Base-by-base conservation (phyloP, 495 filamentous ascomycete genomes). In the Pyronema omphalodes region DNA sequence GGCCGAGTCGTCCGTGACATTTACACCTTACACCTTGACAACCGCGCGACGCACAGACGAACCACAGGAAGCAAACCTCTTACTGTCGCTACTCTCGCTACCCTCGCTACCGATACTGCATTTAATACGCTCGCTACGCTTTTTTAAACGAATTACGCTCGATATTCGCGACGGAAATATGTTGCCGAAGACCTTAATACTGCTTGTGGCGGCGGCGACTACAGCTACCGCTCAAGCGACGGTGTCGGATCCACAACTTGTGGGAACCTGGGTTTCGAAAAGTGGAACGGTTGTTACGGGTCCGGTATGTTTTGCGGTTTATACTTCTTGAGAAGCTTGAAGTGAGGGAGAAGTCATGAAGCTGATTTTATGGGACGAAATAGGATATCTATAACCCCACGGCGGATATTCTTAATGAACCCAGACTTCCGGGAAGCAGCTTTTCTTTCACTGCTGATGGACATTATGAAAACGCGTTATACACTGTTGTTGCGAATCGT, bases 371-470 rank as follows among this genome's bases (percentile, higher is more conserved):
- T 2, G 23, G 23, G 23, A 29, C 23, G 23, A n/a, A 34, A 33
- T 57, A 88, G 83, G 75, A 74, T 58, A 87, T 87, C 67, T 87
- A 85, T 58, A 76, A 88, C 63, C 78, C 81, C 15, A 70, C 79
- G 43, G 75, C 78, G 41, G 84, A 86, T 56, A 68, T 68, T 50
- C 72, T 88, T 43, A 73, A 78, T 58, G 84, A 88, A 62, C 84
- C 84, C 1, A 67, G 71, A 15, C 71, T 78, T 56, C 79, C 84
- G 0, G 84, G 84, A n/a, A 82, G 84, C 61, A 86, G 84, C 0
- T 88, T 84, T 66, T 87, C 84, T 7, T 88, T 88, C 61, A 82
- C 80, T 5, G 71, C 67, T 50, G 75, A 86, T 58, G 83, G 84
- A 19, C 70, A 76, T 66, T 88, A 76, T 62, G 84, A 88, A 66